A percentile compares a stretch with the other conserved stretches of the same genome.
Evolutionary conservation across 2,329 filamentous ascomycete species (phyloP).

Genomic region (Alternaria sp.): DNA sequence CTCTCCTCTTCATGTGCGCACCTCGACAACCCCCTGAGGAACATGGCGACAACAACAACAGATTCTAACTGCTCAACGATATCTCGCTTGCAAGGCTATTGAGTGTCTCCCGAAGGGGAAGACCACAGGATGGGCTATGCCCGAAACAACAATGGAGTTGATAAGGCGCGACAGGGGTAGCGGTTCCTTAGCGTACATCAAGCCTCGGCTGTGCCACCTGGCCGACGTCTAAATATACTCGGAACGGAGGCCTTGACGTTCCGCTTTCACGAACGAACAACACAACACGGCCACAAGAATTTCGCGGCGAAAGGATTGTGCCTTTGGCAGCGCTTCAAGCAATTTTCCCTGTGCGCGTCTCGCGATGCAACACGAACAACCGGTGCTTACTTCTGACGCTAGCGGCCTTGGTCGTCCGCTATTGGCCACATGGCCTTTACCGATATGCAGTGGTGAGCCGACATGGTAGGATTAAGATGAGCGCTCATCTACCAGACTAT

Average conservation of each 20-base stretch:
- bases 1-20: slow-evolving; percentile 2
- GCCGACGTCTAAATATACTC: neutral
- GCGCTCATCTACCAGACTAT: neutral
- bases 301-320: neutral
- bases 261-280: neutral
- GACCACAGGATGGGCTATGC: slow-evolving; percentile 1
- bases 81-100: neutral
- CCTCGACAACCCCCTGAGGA: neutral
- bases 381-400: slow-evolving; percentile 1
- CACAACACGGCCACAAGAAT: neutral
- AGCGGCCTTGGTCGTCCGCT: neutral
- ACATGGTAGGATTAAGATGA: neutral
- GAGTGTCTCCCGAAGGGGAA: neutral
- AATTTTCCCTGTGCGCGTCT: neutral
- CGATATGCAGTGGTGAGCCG: slow-evolving; percentile 1
- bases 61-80: neutral
- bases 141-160: slow-evolving; percentile 10
- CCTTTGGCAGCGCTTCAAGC: neutral
- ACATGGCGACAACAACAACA: neutral
- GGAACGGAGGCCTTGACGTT: neutral
- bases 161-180: slow-evolving; percentile 16
- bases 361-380: neutral
- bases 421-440: neutral
- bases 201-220: neutral
- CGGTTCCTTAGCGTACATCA: neutral